Base-by-base conservation (phyloP, 1,284 basidiomycete genomes). In the Thecaphora frezii region DNA sequence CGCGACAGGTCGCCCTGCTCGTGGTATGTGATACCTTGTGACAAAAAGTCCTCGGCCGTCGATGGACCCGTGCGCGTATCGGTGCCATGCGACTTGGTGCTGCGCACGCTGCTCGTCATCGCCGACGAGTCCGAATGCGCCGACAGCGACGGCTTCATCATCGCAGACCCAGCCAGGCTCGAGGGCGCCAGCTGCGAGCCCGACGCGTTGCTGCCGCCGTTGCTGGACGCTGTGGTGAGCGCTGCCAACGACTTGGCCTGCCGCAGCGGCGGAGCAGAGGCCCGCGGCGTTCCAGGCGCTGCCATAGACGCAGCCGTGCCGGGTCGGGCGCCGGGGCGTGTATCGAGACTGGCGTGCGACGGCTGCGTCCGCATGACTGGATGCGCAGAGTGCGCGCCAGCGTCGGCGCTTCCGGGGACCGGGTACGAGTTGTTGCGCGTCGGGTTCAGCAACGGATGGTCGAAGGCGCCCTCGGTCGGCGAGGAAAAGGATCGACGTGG, bases 1-100 rank as follows among this genome's bases (percentile, higher is more conserved):
- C 90, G 87, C 33, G 81, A 79, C 1, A 93, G 82, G 41, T 87
- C 84, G 72, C 91, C 89, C 23, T 85, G 84, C 78, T 93, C 89
- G 77, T 93, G 91, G 68, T 87, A 85, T 58, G 85, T 82, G 69
- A 93, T 93, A 2, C 91, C 91, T 39, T 66, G 62, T 3, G 61
- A 64, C 21, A 76, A 64, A 21, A 72, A 69, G 38, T 68, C 66
- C 50, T 76, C 73, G 13, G 73, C 73, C 14, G 52, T 30, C 19
- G 55, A 44, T 1, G 71, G 66, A 2, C 63, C 69, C 14, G 69
- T 71, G 9, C 57, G 48, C 3, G 66, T 69, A 36, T 68, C 61
- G 37, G 58, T 54, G 1, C 59, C 63, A 10, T 56, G 60, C 4
- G 63, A 60, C 3, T 36, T 36, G 33, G 33, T 36, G 33, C 33